Evolutionary conservation across 257 asterid genomes (phyloP), one percentile per base, ranked within the genome.

Genomic region (Fraxinus anomala): DNA sequence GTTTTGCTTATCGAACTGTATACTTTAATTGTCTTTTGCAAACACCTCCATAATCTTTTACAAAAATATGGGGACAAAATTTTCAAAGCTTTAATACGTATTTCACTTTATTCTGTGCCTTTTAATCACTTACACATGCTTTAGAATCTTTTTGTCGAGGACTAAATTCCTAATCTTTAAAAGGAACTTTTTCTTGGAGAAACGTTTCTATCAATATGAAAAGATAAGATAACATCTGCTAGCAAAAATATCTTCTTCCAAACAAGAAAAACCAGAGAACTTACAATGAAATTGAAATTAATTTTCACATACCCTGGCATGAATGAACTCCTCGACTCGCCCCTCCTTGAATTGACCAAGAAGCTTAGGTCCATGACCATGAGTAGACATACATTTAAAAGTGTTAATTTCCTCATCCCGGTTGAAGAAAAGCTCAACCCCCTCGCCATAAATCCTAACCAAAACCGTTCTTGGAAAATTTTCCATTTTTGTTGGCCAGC

Each of bases 291-390:
- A 1, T 16, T 47, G n/a, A 36, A 5, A 5, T 11, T 4, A 65
- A 19, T 8, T 67, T 82, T 33, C 28, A 77, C 92, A 75, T 91
- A 96, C 99, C 96, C 91, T 92, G 10, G 97, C 97, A 79, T 91
- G 84, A 84, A 96, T 89, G 88, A 93, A 96, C 88, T 96, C 97
- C 82, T 96, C 99, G 63, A 96, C 94, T 75, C 99, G 83, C 10
- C 99, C 99, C 72, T 79, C 84, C 0, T 76, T n/a, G 79, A 89
- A 96, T 37, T 83, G 90, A 33, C 93, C 97, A 1, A 91, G 89
- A 77, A 96, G 92, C 79, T 82, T 83, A 26, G 99, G 99, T 3
- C 99, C 99, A 51, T 88, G 82, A 4, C 98, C 99, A 44, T 75
- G 91, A 72, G 6, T 75, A 17, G 97, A 91, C 31, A 96, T 36